Percentiles rank a stretch among this genome's conserved stretches.
These are phyloP conservation scores for Phytophthora lateralis DNA, from an alignment of 352 stramenopile species.

Conservation along the genomic window DNA sequence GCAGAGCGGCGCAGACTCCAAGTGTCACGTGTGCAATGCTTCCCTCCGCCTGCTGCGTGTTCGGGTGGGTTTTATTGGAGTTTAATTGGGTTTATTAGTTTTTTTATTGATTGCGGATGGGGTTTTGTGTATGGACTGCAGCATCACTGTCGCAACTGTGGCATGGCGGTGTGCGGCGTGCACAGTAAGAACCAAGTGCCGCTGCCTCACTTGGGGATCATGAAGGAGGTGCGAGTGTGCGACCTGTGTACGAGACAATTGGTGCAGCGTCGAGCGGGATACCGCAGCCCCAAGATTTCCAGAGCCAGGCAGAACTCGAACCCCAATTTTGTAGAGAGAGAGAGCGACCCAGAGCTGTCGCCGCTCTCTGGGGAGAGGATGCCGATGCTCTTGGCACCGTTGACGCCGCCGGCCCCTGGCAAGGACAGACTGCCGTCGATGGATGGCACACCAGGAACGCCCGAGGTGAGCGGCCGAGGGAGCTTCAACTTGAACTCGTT, in stretches of 20 bases:
- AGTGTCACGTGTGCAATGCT: conserved; percentile 73
- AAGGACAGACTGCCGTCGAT: conserved; percentile 16
- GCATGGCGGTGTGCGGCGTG: conserved; percentile 65
- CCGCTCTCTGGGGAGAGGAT: conserved; percentile 30
- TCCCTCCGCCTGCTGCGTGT: conserved; percentile 54
- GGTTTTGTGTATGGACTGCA: conserved; percentile 19
- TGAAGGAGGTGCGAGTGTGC: conserved; percentile 77
- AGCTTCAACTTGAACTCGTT: conserved; percentile 39
- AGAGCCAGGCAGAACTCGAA: conserved; percentile 29
- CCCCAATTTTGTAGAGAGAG: conserved; percentile 21
- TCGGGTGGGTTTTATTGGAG: conserved; percentile 45
- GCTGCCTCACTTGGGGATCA: conserved; percentile 72
- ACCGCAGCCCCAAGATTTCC: conserved; percentile 49
- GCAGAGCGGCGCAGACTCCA: conserved; percentile 40
- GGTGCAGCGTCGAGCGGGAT: conserved; percentile 69
- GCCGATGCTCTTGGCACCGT: conserved; percentile 10
- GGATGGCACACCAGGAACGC: conserved; percentile 7
- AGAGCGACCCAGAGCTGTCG: conserved; percentile 43
- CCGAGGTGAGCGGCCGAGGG: conserved; percentile 20
- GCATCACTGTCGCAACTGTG: conserved; percentile 75
- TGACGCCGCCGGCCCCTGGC: conserved; percentile 10
- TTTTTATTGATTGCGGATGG: conserved; percentile 8
- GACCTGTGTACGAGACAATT: conserved; percentile 74
- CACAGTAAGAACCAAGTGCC: conserved; percentile 84
- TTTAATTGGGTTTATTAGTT: conserved; percentile 1